phyloP scores from a whole-genome alignment of 2,329 filamentous ascomycete genomes.

The Phaeosphaeria sp. region DNA sequence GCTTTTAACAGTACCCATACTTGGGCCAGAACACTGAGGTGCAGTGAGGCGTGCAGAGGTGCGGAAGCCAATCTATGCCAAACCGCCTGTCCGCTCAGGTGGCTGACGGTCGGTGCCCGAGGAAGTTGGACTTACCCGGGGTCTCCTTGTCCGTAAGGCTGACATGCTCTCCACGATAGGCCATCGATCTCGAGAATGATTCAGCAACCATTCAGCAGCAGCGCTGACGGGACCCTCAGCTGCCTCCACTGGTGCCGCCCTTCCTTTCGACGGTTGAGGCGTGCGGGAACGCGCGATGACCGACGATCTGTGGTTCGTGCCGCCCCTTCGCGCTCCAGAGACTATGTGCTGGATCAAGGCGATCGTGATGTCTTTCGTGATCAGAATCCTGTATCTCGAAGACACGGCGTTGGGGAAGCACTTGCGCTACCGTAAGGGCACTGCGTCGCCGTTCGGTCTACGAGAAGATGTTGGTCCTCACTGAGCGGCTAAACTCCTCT shows the following conservation, averaged over 20 bases:
- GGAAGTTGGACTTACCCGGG: neutral
- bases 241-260: neutral
- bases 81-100: neutral
- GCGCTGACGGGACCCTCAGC: too few species aligned
- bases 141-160: neutral
- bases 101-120: neutral
- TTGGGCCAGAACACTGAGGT: neutral
- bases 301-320: neutral
- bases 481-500: neutral
- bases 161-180: neutral
- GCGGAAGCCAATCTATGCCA: neutral
- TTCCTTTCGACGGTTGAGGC: neutral
- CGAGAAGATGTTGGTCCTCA: neutral
- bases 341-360: neutral
- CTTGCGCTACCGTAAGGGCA: neutral
- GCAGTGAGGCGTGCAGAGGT: neutral
- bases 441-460: neutral
- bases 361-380: neutral
- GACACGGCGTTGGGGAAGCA: neutral
- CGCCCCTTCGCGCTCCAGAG: neutral
- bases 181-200: neutral
- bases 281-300: neutral
- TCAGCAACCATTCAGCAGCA: neutral
- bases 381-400: too few species aligned
- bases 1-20: neutral